A percentile compares a stretch with the other conserved stretches of the same genome.
These are phyloP conservation scores for Heliosperma pusillum DNA, from an alignment of 148 eudicot species.

Conservation along the genomic window DNA sequence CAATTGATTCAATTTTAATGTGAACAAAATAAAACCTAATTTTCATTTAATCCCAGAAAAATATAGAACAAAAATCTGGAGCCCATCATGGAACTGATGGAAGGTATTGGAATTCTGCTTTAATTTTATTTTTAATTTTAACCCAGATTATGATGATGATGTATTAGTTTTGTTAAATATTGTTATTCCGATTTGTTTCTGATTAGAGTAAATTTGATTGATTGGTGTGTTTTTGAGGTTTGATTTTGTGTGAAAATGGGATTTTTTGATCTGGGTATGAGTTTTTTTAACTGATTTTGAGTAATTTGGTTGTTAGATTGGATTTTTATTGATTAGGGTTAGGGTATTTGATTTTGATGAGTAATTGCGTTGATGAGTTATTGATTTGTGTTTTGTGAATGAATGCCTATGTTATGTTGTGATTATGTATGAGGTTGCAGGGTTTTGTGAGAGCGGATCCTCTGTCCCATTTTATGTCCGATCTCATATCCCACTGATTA, in stretches of 20 bases:
- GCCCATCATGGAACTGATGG: constrained; percentile 35
- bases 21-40: constrained; percentile 13
- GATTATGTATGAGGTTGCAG: no score
- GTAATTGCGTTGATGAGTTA: neutral
- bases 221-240: neutral
- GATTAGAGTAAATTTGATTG: neutral
- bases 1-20: constrained; percentile 25
- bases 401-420: neutral
- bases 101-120: constrained; percentile 24
- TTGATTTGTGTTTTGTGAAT: neutral
- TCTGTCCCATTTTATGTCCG: neutral
- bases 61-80: neutral
- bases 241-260: neutral
- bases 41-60: neutral
- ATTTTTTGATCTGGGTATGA: constrained; percentile 25
- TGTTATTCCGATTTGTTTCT: neutral
- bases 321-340: neutral
- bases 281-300: neutral
- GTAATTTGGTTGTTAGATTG: constrained; percentile 10
- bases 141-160: neutral
- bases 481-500: neutral
- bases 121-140: neutral
- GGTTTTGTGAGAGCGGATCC: neutral
- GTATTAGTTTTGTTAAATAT: neutral
- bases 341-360: constrained; percentile 9